Evolutionary conservation across 1,284 basidiomycete genomes (phyloP).

Genomic region (Anthracocystis panici-leucophaei): DNA sequence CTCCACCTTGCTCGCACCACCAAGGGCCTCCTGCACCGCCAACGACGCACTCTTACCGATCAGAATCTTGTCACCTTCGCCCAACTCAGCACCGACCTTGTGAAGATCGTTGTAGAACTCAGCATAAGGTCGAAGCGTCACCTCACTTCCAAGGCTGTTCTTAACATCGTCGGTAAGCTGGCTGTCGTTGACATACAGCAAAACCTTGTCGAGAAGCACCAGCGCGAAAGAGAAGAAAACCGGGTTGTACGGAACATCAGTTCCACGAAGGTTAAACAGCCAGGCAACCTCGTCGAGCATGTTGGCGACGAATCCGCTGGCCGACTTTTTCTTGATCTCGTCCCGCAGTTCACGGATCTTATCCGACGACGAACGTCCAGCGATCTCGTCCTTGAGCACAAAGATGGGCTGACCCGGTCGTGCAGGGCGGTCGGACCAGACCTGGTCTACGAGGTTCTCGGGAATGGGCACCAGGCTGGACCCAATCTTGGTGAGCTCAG

Average conservation of each 20-base stretch:
- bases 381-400: conserved; percentile 79
- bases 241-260: conserved; percentile 89
- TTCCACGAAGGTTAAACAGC: conserved; percentile 93
- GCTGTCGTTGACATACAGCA: conserved; percentile 79
- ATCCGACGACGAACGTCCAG: conserved; percentile 71
- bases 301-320: conserved; percentile 63
- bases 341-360: conserved; percentile 63
- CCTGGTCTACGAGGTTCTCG: conserved; percentile 83
- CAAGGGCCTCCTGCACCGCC: conserved; percentile 66
- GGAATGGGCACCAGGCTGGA: conserved; percentile 69
- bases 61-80: conserved; percentile 52
- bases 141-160: conserved; percentile 74
- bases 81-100: conserved; percentile 41
- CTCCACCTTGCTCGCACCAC: conserved; percentile 55
- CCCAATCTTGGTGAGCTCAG: conserved; percentile 42
- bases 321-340: conserved; percentile 57
- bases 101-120: conserved; percentile 64
- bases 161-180: conserved; percentile 77
- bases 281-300: conserved; percentile 71
- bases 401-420: conserved; percentile 80
- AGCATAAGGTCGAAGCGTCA: conserved; percentile 79
- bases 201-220: conserved; percentile 76
- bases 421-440: conserved; percentile 82
- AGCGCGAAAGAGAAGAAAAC: conserved; percentile 95
- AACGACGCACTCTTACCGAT: conserved; percentile 65